Percentiles rank a stretch among this genome's conserved stretches.
Evolutionary conservation across 768 basidiomycete genomes (phyloP).

Genomic region (Termitomyces sp.): DNA sequence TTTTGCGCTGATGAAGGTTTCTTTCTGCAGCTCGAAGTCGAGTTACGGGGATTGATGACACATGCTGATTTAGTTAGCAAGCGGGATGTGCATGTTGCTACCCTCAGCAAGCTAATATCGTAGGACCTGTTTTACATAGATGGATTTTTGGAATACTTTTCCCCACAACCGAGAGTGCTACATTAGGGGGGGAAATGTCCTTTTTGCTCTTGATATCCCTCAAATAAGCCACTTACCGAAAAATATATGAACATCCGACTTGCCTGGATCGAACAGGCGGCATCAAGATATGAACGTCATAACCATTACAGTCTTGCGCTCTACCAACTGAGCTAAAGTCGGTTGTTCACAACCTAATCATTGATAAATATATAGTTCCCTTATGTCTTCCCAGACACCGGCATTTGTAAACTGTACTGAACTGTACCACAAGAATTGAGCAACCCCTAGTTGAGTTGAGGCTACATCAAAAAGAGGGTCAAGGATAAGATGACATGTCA

Average conservation of each 20-base stretch:
- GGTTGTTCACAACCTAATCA: conserved; percentile 8
- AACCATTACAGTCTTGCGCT: conserved; percentile 31
- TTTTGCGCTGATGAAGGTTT: neutral
- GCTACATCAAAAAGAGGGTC: too few relatives aligned
- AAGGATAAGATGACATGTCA: too few relatives aligned
- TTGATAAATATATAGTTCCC: too few relatives aligned
- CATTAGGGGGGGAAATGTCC: too few relatives aligned
- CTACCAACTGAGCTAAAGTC: conserved; percentile 48
- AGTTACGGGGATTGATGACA: conserved; percentile 48
- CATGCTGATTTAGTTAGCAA: conserved; percentile 57
- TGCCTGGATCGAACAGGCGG: conserved; percentile 14
- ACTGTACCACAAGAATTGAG: too few relatives aligned
- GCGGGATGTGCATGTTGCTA: conserved; percentile 48
- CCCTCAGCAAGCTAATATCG: conserved; percentile 39
- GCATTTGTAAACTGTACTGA: too few relatives aligned
- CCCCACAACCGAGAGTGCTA: too few relatives aligned
- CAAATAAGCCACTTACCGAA: too few relatives aligned
- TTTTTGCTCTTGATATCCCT: too few relatives aligned
- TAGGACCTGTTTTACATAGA: conserved; percentile 11
- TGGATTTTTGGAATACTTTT: neutral
- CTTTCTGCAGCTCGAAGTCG: conserved; percentile 46
- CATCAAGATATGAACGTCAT: conserved; percentile 6
- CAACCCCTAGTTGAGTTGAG: too few relatives aligned
- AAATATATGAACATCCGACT: neutral
- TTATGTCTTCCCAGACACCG: too few relatives aligned